Base-by-base conservation (phyloP, 768 basidiomycete species). In the Cystobasidium ongulense region DNA sequence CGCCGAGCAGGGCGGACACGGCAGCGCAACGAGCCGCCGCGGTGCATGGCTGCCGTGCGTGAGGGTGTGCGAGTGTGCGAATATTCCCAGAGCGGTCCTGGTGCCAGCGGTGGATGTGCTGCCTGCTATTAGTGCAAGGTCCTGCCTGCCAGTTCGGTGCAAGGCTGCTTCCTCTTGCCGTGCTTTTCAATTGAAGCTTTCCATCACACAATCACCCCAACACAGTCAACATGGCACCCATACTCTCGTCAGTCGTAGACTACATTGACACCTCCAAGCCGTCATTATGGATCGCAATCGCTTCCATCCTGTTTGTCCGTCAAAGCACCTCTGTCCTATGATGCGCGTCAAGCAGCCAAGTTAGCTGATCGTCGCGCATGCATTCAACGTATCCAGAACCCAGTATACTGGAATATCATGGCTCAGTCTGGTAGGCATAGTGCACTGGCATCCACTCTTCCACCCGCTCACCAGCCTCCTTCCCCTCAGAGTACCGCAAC, bases 381-480 rank as follows among this genome's bases (percentile, higher is more conserved):
- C 38, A 31, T 31, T 41, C 50, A 18, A 50, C 0, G 18, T 27
- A 13, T 5, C 36, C 57, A 76, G 78, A 97, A 97, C 78, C 95
- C 95, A 0, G 87, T 88, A 0, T 92, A 89, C 73, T 99, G 95
- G 95, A 99, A 99, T 81, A 87, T 92, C 75, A 87, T 94, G 33
- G 95, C 95, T 29, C 72, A 74, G 1, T 64, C 75, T 25, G 78
- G 74, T 77, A 0, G 11, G 73, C 35, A 5, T 13, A 15, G 21
- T 27, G 15, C 52, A n/a, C 52, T 54, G n/a, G 27, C 33, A 15
- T 35, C 25, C 25, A 23, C n/a, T n/a, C n/a, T 41, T 53, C 31
- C 36, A 13, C 52, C 29, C 41, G 7, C n/a, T 50, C 65, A 33
- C 15, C 35, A 46, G 10, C 21, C 3, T 43, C 63, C 35, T 21